phyloP scores from a whole-genome alignment of 768 basidiomycete genomes.

The Lyophyllum atratum region DNA sequence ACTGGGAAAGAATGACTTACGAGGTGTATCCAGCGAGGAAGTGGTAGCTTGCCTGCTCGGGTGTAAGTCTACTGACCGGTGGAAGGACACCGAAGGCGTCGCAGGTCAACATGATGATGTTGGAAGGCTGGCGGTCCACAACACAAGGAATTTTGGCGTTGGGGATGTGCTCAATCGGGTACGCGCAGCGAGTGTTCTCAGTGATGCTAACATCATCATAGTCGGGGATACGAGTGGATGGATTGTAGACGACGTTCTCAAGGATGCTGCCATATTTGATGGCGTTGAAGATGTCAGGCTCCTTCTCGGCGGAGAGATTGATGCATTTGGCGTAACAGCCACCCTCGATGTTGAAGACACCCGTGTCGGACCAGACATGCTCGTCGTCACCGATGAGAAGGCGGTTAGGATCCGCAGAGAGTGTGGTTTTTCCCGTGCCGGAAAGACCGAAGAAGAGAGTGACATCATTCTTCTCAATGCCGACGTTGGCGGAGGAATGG shows the following conservation, averaged over 20 bases:
- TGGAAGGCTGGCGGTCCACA: slow-evolving; percentile 85
- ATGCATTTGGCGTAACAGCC: slow-evolving; percentile 99
- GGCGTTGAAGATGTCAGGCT: slow-evolving; percentile 96
- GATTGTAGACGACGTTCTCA: slow-evolving; percentile 98
- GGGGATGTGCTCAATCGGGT: slow-evolving; percentile 97
- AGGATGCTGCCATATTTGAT: slow-evolving; percentile 96
- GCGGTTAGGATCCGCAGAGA: slow-evolving; percentile 94
- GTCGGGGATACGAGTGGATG: slow-evolving; percentile 77
- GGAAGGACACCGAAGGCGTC: slow-evolving; percentile 98
- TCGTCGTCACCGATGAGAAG: slow-evolving; percentile 98
- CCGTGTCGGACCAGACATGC: slow-evolving; percentile 98
- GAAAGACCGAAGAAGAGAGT: slow-evolving; percentile 99
- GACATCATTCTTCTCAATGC: slow-evolving; percentile 84
- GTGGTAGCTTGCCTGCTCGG: slow-evolving; percentile 96
- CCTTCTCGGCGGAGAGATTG: slow-evolving; percentile 96
- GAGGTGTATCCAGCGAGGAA: slow-evolving; percentile 97
- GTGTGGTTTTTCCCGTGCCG: slow-evolving; percentile 98
- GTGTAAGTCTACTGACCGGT: slow-evolving; percentile 88
- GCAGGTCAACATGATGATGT: slow-evolving; percentile 97
- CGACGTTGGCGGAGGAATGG: slow-evolving; percentile 97
- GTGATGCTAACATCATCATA: slow-evolving; percentile 97
- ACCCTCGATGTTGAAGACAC: slow-evolving; percentile 99
- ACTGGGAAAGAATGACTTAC: slow-evolving; percentile 39
- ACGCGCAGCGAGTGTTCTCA: slow-evolving; percentile 99
- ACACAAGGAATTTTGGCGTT: slow-evolving; percentile 94